A percentile compares a stretch with the other conserved stretches of the same genome.
Conservation (phyloP, 768 basidiomycete genomes). For the Coprinellus micaceus region DNA sequence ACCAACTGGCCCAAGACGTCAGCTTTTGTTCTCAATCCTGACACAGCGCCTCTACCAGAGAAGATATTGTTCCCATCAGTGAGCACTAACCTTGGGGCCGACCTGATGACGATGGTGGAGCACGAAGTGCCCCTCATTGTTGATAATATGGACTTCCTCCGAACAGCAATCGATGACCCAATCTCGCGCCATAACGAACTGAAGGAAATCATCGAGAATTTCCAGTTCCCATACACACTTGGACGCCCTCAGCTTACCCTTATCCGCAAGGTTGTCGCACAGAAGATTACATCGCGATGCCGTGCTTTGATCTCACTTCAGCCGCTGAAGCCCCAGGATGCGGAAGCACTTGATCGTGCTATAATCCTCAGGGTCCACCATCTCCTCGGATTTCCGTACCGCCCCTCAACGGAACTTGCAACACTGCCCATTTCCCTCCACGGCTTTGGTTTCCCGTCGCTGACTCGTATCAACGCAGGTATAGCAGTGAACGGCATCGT, state of each 20-base stretch:
- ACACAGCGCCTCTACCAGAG: background rate
- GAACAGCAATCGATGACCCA: background rate
- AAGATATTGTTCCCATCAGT: background rate
- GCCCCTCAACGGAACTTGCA: conserved; percentile 5
- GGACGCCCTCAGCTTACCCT: conserved; percentile 16
- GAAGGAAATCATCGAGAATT: conserved; percentile 1
- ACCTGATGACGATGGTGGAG: background rate
- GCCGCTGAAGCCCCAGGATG: conserved; percentile 16
- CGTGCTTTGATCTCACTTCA: conserved; percentile 20
- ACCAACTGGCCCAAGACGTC: conserved; percentile 20
- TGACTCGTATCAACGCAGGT: conserved; percentile 10
- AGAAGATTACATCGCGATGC: conserved; percentile 16
- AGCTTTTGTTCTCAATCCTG: conserved; percentile 5
- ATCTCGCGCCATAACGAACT: background rate
- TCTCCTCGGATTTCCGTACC: conserved; percentile 21
- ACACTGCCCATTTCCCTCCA: conserved; percentile 4
- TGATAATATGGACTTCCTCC: background rate
- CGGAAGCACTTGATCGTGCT: conserved; percentile 12
- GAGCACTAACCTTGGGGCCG: conserved; percentile 7
- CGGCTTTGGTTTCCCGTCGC: conserved; percentile 16
- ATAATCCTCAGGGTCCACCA: conserved; percentile 17
- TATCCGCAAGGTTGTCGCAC: conserved; percentile 17
- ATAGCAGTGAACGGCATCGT: conserved; percentile 10
- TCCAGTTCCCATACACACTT: conserved; percentile 19
- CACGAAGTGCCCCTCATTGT: background rate